phyloP scores from a whole-genome alignment of 257 asterid species.

The Knoxia roxburghii region DNA sequence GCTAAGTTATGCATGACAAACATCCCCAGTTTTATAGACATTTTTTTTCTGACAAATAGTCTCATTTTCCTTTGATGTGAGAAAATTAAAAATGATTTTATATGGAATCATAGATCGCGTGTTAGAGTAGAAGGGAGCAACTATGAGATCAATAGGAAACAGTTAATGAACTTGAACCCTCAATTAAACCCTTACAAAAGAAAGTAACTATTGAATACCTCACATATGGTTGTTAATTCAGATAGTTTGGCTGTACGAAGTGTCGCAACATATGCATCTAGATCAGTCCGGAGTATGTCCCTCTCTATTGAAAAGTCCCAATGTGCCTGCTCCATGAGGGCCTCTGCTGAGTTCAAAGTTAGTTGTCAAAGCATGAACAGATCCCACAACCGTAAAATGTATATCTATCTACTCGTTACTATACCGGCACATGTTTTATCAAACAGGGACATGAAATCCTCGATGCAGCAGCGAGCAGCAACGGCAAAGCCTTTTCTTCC shows the following conservation, averaged over 20 bases:
- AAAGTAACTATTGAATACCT: too few relatives aligned
- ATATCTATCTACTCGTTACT: neutral
- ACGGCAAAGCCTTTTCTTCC: constrained; percentile 77
- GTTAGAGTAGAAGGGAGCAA: too few relatives aligned
- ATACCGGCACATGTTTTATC: constrained; percentile 79
- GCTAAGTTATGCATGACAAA: constrained; percentile 5
- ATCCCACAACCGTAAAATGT: neutral
- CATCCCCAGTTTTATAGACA: neutral
- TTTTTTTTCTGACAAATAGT: too few relatives aligned
- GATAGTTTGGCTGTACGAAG: constrained; percentile 67
- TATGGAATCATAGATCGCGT: too few relatives aligned
- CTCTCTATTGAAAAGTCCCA: constrained; percentile 89
- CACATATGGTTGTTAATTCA: constrained; percentile 55
- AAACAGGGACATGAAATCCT: constrained; percentile 46
- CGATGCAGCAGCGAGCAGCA: constrained; percentile 67
- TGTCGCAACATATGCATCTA: constrained; percentile 67
- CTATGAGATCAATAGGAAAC: too few relatives aligned
- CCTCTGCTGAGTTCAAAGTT: constrained; percentile 41
- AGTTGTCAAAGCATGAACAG: neutral
- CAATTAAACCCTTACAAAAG: neutral
- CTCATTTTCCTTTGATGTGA: too few relatives aligned
- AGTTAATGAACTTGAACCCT: too few relatives aligned
- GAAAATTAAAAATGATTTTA: too few relatives aligned
- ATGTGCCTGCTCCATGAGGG: constrained; percentile 65
- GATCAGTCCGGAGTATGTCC: constrained; percentile 79